Evolutionary conservation across 1,139 yeast genomes (phyloP).

Genomic region (Suhomyces taliae): DNA sequence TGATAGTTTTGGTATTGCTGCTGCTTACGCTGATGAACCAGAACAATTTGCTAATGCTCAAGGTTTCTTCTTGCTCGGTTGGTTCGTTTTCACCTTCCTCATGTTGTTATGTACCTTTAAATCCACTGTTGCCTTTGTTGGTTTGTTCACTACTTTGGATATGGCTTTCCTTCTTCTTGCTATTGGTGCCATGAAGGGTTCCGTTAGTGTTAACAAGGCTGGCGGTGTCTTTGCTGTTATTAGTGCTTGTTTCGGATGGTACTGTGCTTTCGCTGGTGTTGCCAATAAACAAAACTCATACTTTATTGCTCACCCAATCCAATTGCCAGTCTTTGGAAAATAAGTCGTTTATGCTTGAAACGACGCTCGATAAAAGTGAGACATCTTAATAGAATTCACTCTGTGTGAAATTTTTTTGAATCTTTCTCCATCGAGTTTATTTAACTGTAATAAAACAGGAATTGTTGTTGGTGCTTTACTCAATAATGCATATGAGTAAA

Average conservation of each 20-base stretch:
- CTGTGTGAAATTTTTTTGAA: too few relatives aligned
- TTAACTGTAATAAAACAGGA: too few relatives aligned
- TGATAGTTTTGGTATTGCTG: conserved; percentile 32
- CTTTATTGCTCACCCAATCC: conserved; percentile 22
- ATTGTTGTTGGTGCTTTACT: too few relatives aligned
- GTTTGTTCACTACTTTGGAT: conserved; percentile 3
- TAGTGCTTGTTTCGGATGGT: conserved; percentile 44
- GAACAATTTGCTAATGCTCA: conserved; percentile 34
- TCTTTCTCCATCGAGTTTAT: too few relatives aligned
- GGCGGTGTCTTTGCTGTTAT: conserved; percentile 47
- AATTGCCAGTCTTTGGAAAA: not conserved
- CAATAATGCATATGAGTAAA: too few relatives aligned
- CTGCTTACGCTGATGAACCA: conserved; percentile 27
- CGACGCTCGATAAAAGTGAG: too few relatives aligned
- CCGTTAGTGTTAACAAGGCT: conserved; percentile 31
- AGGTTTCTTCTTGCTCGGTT: conserved; percentile 44
- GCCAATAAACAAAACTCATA: conserved; percentile 33
- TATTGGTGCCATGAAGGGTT: conserved; percentile 39
- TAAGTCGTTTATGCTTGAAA: too few relatives aligned
- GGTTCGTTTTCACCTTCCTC: conserved; percentile 47
- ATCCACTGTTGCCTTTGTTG: conserved; percentile 42
- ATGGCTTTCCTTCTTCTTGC: conserved; percentile 19
- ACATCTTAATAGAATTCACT: too few relatives aligned
- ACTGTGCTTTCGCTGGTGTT: conserved; percentile 38
- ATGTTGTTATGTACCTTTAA: conserved; percentile 41